phyloP scores from a whole-genome alignment of 192 early-diverging fungal species.

The Podila verticillata region DNA sequence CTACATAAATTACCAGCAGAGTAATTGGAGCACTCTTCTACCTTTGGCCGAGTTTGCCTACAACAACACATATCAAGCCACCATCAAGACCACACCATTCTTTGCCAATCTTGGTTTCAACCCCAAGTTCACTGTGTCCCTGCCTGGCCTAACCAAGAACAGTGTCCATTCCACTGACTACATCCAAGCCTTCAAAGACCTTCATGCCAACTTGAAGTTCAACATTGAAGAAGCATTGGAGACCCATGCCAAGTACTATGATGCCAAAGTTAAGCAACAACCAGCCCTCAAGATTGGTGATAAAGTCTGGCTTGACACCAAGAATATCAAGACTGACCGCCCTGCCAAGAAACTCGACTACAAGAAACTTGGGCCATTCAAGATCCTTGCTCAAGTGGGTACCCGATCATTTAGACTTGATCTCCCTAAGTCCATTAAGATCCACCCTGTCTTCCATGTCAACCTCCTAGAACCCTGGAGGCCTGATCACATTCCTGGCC shows the following conservation, averaged over 20 bases:
- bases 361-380: constrained; percentile 28
- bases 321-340: not conserved
- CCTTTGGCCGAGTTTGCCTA: constrained; percentile 58
- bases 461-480: constrained; percentile 46
- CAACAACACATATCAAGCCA: constrained; percentile 54
- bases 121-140: constrained; percentile 10
- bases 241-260: not conserved
- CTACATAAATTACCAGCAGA: constrained; percentile 45
- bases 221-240: constrained; percentile 7
- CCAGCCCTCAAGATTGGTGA: constrained; percentile 11
- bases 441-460: constrained; percentile 59
- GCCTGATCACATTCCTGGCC: constrained; percentile 13
- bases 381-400: constrained; percentile 10
- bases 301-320: constrained; percentile 20
- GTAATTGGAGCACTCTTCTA: constrained; percentile 56
- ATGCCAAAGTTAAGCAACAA: not conserved
- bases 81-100: constrained; percentile 38
- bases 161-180: not conserved
- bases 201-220: not conserved
- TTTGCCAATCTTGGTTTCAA: constrained; percentile 45
- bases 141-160: constrained; percentile 2
- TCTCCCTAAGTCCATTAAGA: constrained; percentile 32
- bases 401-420: constrained; percentile 2
- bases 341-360: constrained; percentile 22
- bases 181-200: constrained; percentile 1